Evolutionary conservation across 2,329 filamentous ascomycete species (phyloP).

Genomic region (Aureobasidium sp.): DNA sequence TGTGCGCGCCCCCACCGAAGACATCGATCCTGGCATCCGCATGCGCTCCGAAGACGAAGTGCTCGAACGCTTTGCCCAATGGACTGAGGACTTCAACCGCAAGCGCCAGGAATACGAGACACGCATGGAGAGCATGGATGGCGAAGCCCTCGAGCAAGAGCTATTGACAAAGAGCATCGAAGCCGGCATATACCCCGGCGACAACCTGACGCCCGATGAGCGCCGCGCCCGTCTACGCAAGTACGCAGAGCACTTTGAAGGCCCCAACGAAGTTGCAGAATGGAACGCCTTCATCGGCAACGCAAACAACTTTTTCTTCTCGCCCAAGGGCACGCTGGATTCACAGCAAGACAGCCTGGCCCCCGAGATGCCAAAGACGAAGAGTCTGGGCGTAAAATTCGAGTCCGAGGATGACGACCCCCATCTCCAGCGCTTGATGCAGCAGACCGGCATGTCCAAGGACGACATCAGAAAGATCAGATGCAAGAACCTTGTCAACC

Average conservation of each 20-base stretch:
- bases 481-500: slow-evolving; percentile 64
- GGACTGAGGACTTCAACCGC: slow-evolving; percentile 17
- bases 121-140: slow-evolving; percentile 28
- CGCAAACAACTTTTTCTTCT: slow-evolving; percentile 38
- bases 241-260: slow-evolving; percentile 30
- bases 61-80: slow-evolving; percentile 46
- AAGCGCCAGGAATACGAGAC: slow-evolving; percentile 24
- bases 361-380: slow-evolving; percentile 43
- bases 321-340: slow-evolving; percentile 40
- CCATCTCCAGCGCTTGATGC: slow-evolving; percentile 44
- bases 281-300: slow-evolving; percentile 38
- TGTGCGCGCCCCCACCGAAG: slow-evolving; percentile 33
- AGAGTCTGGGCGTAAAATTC: slow-evolving; percentile 30
- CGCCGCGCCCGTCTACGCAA: slow-evolving; percentile 11
- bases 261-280: slow-evolving; percentile 30
- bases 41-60: slow-evolving; percentile 58
- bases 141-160: slow-evolving; percentile 23
- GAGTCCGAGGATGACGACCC: slow-evolving; percentile 35
- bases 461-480: slow-evolving; percentile 46
- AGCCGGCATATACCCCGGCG: slow-evolving; percentile 16
- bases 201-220: slow-evolving; percentile 23
- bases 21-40: slow-evolving; percentile 49
- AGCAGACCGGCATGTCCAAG: slow-evolving; percentile 48
- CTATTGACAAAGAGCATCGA: slow-evolving; percentile 15
- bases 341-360: slow-evolving; percentile 38